A percentile compares a stretch with the other conserved stretches of the same genome.
These are phyloP conservation scores for Colletotrichum simmondsii DNA, from an alignment of 2,329 filamentous ascomycete species.

Conservation along the genomic window DNA sequence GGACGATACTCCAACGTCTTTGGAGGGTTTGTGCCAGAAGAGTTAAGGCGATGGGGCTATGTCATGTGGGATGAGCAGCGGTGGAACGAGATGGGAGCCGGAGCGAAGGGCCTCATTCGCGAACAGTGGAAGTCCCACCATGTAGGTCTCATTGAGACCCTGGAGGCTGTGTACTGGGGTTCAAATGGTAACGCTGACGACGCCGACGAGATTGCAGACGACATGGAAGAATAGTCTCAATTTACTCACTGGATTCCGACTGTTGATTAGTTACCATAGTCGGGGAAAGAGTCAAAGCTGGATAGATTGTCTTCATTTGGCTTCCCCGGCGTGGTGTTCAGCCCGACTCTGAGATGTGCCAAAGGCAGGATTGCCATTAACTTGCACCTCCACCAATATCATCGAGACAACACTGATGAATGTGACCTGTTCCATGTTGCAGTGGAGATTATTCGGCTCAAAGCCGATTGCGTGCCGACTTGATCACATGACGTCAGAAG, in stretches of 20 bases:
- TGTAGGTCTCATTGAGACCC: background rate
- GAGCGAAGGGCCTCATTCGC: background rate
- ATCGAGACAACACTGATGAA: background rate
- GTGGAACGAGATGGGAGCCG: background rate
- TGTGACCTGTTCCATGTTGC: background rate
- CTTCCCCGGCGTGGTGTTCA: no score
- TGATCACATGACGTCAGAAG: conserved; percentile 25
- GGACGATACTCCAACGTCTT: background rate
- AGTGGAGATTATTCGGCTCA: background rate
- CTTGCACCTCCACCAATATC: background rate
- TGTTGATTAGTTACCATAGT: background rate
- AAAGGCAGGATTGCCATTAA: background rate
- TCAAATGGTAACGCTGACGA: background rate
- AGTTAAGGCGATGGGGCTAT: background rate
- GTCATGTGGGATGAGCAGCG: background rate
- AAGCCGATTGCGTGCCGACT: conserved; percentile 11
- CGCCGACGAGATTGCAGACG: no score
- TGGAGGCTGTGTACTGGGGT: background rate
- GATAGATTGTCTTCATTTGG: no score
- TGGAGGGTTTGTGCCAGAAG: background rate
- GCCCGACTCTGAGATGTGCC: no score
- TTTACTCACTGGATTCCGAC: background rate
- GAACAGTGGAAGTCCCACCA: background rate
- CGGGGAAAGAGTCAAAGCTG: no score
- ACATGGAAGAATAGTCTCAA: no score